Conservation (phyloP, 805 yeast species). For the Candida ortonii region DNA sequence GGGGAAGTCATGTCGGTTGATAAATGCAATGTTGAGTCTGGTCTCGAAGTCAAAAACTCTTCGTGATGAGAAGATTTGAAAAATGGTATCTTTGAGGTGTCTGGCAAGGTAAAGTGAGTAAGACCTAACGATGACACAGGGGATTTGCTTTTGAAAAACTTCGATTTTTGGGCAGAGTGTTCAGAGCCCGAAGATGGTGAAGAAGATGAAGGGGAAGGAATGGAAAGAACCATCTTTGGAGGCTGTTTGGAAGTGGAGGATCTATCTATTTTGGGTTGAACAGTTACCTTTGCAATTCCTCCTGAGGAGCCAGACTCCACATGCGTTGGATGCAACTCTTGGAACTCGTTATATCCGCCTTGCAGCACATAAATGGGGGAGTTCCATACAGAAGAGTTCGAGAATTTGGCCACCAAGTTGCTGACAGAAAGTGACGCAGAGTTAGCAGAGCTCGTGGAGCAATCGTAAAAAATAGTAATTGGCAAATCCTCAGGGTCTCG, state of each 20-base stretch:
- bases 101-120: slow-evolving; percentile 56
- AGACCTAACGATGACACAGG: slow-evolving; percentile 36
- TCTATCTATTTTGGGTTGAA: slow-evolving; percentile 12
- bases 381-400: slow-evolving; percentile 36
- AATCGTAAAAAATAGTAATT: slow-evolving; percentile 52
- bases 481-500: slow-evolving; percentile 35
- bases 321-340: slow-evolving; percentile 24
- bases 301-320: slow-evolving; percentile 28
- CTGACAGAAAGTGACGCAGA: slow-evolving; percentile 38
- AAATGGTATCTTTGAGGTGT: slow-evolving; percentile 38
- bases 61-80: slow-evolving; percentile 53
- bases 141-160: slow-evolving; percentile 14
- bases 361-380: slow-evolving; percentile 42
- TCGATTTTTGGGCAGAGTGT: slow-evolving; percentile 5
- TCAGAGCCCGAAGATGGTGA: slow-evolving; percentile 23
- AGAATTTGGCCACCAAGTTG: slow-evolving; percentile 49
- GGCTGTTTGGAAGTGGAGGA: slow-evolving; percentile 9
- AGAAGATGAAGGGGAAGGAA: slow-evolving; percentile 19
- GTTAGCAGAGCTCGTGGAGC: slow-evolving; percentile 29
- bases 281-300: slow-evolving; percentile 18
- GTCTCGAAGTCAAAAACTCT: slow-evolving; percentile 36
- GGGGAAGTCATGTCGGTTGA: slow-evolving; percentile 20
- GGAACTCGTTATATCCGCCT: slow-evolving; percentile 41
- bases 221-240: slow-evolving; percentile 19
- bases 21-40: slow-evolving; percentile 29